phyloP scores from a whole-genome alignment of 2,329 filamentous ascomycete species.

The Cryphonectria japonica region DNA sequence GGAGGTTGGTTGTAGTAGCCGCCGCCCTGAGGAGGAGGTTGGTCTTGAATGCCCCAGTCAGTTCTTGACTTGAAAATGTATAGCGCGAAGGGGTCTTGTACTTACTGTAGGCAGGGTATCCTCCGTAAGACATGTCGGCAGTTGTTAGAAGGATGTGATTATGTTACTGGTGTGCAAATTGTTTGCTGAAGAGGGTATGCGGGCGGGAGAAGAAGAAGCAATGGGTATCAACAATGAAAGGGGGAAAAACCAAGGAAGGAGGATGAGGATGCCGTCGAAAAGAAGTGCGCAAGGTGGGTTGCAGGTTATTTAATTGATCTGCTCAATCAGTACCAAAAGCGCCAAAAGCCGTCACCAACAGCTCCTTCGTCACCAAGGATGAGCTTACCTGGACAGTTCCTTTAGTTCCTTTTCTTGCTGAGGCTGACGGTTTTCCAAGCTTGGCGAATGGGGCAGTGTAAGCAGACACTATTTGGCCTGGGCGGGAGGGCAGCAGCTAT shows the following conservation, averaged over 20 bases:
- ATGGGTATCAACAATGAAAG: background rate
- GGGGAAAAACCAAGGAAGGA: background rate
- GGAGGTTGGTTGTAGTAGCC: conserved; percentile 24
- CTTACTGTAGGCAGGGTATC: conserved; percentile 43
- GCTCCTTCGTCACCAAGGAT: background rate
- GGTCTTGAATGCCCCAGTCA: conserved; percentile 20
- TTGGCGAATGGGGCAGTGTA: background rate
- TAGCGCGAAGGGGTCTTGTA: conserved; percentile 30
- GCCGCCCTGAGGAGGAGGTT: conserved; percentile 35
- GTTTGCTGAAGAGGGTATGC: background rate
- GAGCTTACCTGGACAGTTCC: background rate
- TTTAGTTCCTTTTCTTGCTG: background rate
- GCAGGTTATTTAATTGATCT: background rate
- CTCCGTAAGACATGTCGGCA: conserved; percentile 40
- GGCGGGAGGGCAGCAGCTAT: background rate
- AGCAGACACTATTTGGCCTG: background rate
- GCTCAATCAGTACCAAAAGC: background rate
- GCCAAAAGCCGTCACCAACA: background rate
- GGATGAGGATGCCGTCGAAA: background rate
- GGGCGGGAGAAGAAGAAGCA: background rate
- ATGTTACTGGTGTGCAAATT: background rate
- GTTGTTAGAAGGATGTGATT: background rate
- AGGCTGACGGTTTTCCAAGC: background rate
- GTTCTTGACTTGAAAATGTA: background rate
- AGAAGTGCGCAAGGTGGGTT: background rate